Evolutionary conservation across 208 protist species (phyloP).

Genomic region (Leishmania arabica): DNA sequence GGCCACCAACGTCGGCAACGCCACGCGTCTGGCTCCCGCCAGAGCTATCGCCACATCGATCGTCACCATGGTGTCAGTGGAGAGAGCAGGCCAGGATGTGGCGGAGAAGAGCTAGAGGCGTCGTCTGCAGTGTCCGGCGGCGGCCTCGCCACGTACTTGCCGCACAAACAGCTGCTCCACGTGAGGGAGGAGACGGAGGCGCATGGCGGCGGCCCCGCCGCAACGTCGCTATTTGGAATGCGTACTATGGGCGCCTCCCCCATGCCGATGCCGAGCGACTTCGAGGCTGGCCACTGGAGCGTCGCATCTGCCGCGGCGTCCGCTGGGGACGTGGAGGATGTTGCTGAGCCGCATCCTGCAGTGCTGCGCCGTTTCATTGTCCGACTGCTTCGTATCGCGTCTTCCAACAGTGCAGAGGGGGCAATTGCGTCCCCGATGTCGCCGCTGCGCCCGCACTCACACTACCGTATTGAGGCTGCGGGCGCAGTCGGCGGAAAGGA

Average conservation of each 20-base stretch:
- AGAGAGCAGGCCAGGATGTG: neutral
- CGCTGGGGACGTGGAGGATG: constrained; percentile 21
- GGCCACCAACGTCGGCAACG: neutral
- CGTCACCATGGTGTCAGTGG: neutral
- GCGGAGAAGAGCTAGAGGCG: neutral
- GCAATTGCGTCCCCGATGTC: neutral
- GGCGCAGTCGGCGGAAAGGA: neutral
- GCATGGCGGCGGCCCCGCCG: neutral
- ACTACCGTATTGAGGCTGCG: neutral
- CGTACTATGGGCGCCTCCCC: neutral
- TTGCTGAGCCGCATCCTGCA: constrained; percentile 29
- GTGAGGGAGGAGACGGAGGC: constrained; percentile 6
- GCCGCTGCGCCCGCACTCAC: constrained; percentile 10
- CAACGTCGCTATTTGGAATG: neutral
- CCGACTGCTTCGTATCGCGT: constrained; percentile 34
- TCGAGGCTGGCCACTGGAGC: constrained; percentile 1
- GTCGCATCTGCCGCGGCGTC: constrained; percentile 3
- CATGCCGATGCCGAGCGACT: neutral
- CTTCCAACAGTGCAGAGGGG: constrained; percentile 9
- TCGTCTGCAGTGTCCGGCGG: constrained; percentile 13
- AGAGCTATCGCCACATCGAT: constrained; percentile 1
- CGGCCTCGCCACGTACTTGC: constrained; percentile 18
- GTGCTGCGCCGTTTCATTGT: constrained; percentile 36
- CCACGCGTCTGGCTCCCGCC: constrained; percentile 4
- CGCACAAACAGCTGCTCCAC: constrained; percentile 22